Conservation (phyloP, 1,284 basidiomycete species). For the Ustilago shanxiensis region DNA sequence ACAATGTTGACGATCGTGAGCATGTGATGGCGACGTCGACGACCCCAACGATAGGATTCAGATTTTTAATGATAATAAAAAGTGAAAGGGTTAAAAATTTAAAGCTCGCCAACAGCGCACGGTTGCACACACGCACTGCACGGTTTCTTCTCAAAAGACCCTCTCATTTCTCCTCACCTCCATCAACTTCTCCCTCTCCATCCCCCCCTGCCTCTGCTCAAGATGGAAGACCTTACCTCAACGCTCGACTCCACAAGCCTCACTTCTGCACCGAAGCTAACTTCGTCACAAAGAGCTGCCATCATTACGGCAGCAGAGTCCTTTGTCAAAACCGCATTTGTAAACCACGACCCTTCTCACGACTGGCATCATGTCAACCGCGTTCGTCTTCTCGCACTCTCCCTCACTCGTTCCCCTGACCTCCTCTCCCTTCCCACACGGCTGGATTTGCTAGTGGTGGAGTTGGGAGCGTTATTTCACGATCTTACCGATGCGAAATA, state of each 20-base stretch:
- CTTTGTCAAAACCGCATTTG: slow-evolving; percentile 75
- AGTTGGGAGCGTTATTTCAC: slow-evolving; percentile 83
- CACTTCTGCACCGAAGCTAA: background rate
- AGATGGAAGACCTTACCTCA: slow-evolving; percentile 13
- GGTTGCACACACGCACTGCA: slow-evolving; percentile 1
- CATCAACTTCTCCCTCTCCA: background rate
- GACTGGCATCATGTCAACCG: slow-evolving; percentile 89
- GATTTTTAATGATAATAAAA: background rate
- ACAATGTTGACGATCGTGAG: background rate
- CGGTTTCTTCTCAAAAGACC: background rate
- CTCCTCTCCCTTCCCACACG: background rate
- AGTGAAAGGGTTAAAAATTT: background rate
- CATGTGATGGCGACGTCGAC: background rate
- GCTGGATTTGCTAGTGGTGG: slow-evolving; percentile 79
- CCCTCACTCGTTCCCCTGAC: slow-evolving; percentile 75
- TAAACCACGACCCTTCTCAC: slow-evolving; percentile 86
- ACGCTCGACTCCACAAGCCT: background rate
- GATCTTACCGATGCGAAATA: slow-evolving; percentile 90
- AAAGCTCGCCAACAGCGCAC: background rate
- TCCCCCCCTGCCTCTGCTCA: background rate
- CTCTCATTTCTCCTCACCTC: background rate
- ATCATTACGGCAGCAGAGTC: slow-evolving; percentile 22
- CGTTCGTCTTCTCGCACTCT: slow-evolving; percentile 81
- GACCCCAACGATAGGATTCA: too few species aligned
- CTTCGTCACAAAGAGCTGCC: slow-evolving; percentile 1